Base-by-base conservation (phyloP, 176 grass and related monocot species). In the Aegilops speltoides region DNA sequence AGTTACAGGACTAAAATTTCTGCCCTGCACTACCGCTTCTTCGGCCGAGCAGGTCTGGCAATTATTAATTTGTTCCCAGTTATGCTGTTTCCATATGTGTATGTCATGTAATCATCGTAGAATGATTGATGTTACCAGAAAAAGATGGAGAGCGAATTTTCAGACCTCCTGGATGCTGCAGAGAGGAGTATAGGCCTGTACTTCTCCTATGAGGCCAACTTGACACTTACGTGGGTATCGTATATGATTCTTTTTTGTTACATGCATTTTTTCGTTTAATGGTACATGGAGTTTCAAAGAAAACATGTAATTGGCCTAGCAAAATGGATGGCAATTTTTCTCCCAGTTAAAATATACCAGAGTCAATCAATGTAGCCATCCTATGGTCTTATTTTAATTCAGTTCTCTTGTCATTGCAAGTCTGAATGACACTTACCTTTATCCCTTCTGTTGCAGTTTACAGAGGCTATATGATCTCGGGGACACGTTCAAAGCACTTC, bases 161-260 rank as follows among this genome's bases (percentile, higher is more conserved):
- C 88, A 25, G 87, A 84, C 37, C 91, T 95, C 41, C 56, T 95
- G 71, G 80, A 85, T 69, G 88, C 91, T 79, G 89, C 93, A 34
- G 82, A 95, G 76, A 86, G 80, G 80, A 61, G 79, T 31, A 87
- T 89, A 37, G 93, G 93, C 73, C 82, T 95, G 33, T 95, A 91
- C 80, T 95, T 95, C 87, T 95, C 93, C 29, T 95, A 95, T 36
- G 93, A 95, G 83, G 77, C 90, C 64, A 95, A 95, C 83, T 87
- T 95, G 88, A 95, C 93, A 43, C 90, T 95, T 61, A 91, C 86
- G 93, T 95, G 72, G 76, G 26, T 82, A 77, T 79, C 8, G 0
- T 52, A 8, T 43, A 78, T 52, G 66, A 15, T 12, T 60, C 24
- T 5, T 14, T 87, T 64, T 34, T 81, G 14, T 38, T 82, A 59